Base-by-base conservation (phyloP, 495 filamentous ascomycete species). In the Chaetomium cochliodes region DNA sequence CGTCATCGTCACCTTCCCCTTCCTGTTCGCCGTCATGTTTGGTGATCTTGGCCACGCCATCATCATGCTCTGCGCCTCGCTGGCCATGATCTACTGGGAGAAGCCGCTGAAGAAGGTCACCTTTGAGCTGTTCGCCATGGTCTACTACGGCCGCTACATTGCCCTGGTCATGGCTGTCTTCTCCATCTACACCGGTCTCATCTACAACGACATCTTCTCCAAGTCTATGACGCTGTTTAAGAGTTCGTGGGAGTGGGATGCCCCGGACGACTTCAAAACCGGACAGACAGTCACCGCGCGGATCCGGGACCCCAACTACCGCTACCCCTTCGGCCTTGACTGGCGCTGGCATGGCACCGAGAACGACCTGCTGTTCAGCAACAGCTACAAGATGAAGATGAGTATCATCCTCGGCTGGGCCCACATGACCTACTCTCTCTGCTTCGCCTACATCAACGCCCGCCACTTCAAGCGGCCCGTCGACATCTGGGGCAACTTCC, bases 371-470 rank as follows among this genome's bases (percentile, higher is more conserved):
- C 82, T 98, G 25, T 99, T 98, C 80, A 86, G 85, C 67, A 98
- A 99, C 88, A 93, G 90, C 77, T 92, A 93, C 85, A 99, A 99
- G 87, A 98, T 99, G 94, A 99, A 99, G 83, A 89, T 98, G 75
- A 92, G 90, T 81, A 96, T 99, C 72, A 80, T 97, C 63, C 81
- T 99, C 69, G 94, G 94, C 57, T 99, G 94, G 94, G 84, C 84
- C 65, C 93, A 98, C 78, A 98, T 98, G 94, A 98, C 94, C 15
- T 98, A 94, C 75, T 97, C 96, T 46, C 86, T 99, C 63, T 91
- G 90, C 81, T 86, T 96, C 66, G 91, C 96, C 44, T 92, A 90
- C 74, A 83, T 96, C 81, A 99, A 99, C 69, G 92, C 92, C 52
- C 88, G 90, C 20, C 90, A 96, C 73, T 99, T 97, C 84, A 93